phyloP scores from a whole-genome alignment of 1,139 yeast genomes.

The Chernovozyma sophiae-reginae region DNA sequence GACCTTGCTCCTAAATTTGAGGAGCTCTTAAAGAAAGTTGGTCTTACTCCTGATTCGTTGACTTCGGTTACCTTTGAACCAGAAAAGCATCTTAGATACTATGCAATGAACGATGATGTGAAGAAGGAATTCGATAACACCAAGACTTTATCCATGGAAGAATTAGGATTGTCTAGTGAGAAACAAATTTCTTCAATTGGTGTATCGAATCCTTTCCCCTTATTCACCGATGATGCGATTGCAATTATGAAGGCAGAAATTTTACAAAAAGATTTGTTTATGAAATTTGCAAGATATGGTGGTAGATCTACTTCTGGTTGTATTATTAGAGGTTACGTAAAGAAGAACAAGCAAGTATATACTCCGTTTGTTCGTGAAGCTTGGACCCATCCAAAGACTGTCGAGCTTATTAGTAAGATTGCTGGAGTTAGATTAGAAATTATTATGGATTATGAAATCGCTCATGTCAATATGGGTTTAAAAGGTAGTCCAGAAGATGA shows the following conservation, averaged over 20 bases:
- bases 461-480: constrained; percentile 46
- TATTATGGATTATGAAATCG: constrained; percentile 52
- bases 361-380: constrained; percentile 49
- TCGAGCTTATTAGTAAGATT: constrained; percentile 46
- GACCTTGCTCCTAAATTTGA: constrained; percentile 19
- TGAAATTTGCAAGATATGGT: constrained; percentile 39
- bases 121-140: constrained; percentile 28
- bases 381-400: constrained; percentile 53
- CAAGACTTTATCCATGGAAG: constrained; percentile 44
- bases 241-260: constrained; percentile 52
- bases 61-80: constrained; percentile 34
- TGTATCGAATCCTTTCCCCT: constrained; percentile 53
- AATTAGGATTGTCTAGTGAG: constrained; percentile 34
- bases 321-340: constrained; percentile 46
- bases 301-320: constrained; percentile 43
- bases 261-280: constrained; percentile 39
- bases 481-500: constrained; percentile 16
- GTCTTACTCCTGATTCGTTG: neutral
- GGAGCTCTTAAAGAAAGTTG: constrained; percentile 11
- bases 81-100: constrained; percentile 37
- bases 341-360: constrained; percentile 20
- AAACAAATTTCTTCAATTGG: constrained; percentile 47
- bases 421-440: constrained; percentile 54
- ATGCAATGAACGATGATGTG: constrained; percentile 23
- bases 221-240: constrained; percentile 55